These are phyloP conservation scores for Phytophthora multivora DNA, from an alignment of 352 stramenopile genomes.

Conservation along the genomic window DNA sequence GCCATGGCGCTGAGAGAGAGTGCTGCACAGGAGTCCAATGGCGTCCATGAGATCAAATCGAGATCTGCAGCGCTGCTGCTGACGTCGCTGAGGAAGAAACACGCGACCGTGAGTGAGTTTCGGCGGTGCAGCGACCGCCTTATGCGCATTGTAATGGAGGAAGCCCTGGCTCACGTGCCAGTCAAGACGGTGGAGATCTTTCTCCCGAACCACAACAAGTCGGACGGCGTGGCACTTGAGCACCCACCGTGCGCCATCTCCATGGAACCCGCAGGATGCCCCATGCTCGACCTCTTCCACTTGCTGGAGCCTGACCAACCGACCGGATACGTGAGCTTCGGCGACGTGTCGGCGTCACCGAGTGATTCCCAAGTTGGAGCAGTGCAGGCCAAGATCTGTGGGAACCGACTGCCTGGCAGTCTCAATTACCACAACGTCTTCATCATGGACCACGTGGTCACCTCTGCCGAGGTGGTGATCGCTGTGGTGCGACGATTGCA, in stretches of 20 bases:
- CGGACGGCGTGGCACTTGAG: slow-evolving; percentile 39
- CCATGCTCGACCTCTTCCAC: slow-evolving; percentile 43
- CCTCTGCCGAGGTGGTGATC: slow-evolving; percentile 35
- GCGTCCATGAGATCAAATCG: slow-evolving; percentile 48
- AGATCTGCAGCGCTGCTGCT: slow-evolving; percentile 44
- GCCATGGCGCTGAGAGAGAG: slow-evolving; percentile 8
- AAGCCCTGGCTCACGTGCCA: slow-evolving; percentile 47
- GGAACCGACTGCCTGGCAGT: slow-evolving; percentile 12
- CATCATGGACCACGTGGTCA: slow-evolving; percentile 46
- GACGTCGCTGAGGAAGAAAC: slow-evolving; percentile 39
- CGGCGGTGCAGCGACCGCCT: slow-evolving; percentile 45
- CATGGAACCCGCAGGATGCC: slow-evolving; percentile 28
- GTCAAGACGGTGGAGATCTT: slow-evolving; percentile 39
- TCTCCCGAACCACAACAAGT: slow-evolving; percentile 29
- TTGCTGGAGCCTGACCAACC: slow-evolving; percentile 41
- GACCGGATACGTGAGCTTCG: slow-evolving; percentile 30
- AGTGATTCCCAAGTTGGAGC: slow-evolving; percentile 17
- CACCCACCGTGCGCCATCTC: slow-evolving; percentile 44
- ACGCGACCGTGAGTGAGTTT: slow-evolving; percentile 41
- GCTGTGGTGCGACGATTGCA: slow-evolving; percentile 40
- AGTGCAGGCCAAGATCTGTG: slow-evolving; percentile 24
- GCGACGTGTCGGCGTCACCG: slow-evolving; percentile 9
- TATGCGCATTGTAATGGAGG: slow-evolving; percentile 61
- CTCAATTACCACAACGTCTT: slow-evolving; percentile 62
- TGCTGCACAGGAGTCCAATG: background rate